Evolutionary conservation across 163 green algal species (phyloP).

Genomic region (Trebouxia gelatinosa): DNA sequence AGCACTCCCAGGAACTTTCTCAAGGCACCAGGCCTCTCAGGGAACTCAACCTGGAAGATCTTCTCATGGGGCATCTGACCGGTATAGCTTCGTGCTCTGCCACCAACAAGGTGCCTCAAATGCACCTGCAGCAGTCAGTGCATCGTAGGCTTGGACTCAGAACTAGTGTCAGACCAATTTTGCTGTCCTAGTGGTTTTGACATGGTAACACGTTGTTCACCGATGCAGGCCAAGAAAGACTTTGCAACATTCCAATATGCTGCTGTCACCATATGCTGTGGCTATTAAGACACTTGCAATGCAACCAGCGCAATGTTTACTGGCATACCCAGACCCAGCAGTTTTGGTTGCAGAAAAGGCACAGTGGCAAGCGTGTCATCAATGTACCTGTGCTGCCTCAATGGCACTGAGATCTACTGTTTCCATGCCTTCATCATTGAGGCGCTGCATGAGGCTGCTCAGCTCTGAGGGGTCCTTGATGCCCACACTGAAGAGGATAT

Average conservation of each 20-base stretch:
- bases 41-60: constrained; percentile 92
- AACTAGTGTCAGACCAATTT: no score
- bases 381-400: constrained; percentile 72
- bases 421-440: constrained; percentile 59
- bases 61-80: constrained; percentile 74
- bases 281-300: background rate
- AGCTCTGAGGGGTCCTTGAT: constrained; percentile 57
- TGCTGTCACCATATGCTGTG: background rate
- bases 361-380: constrained; percentile 5
- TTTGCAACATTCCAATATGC: background rate
- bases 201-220: background rate
- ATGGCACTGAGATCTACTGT: constrained; percentile 80
- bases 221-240: background rate
- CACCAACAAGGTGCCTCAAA: constrained; percentile 81
- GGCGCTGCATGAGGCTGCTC: constrained; percentile 55
- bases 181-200: background rate
- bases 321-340: background rate
- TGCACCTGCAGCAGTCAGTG: constrained; percentile 66
- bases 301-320: background rate
- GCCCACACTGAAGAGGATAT: constrained; percentile 75
- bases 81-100: constrained; percentile 53
- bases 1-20: constrained; percentile 78
- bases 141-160: background rate
- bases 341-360: background rate
- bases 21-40: constrained; percentile 87